A percentile compares a stretch with the other conserved stretches of the same genome.
These are phyloP conservation scores for Collybiopsis luxurians DNA, from an alignment of 768 basidiomycete genomes.

Conservation along the genomic window DNA sequence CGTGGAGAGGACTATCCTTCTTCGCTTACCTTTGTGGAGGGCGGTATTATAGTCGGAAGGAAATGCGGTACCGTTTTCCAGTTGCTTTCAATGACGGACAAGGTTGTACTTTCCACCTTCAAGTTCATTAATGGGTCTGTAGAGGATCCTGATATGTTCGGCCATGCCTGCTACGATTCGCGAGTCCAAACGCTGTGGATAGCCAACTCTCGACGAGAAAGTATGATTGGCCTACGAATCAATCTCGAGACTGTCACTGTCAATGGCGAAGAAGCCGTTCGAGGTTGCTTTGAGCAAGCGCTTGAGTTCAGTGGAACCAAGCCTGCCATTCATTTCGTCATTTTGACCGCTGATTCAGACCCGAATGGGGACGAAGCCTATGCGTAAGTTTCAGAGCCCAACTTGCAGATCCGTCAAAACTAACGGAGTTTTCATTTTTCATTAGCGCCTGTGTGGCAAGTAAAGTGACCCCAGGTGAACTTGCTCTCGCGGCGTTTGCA, in stretches of 20 bases:
- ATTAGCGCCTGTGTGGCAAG: slow-evolving; percentile 68
- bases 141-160: slow-evolving; percentile 85
- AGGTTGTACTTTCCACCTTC: slow-evolving; percentile 71
- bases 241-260: slow-evolving; percentile 58
- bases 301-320: slow-evolving; percentile 83
- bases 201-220: slow-evolving; percentile 81
- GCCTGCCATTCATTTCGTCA: slow-evolving; percentile 86
- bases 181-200: slow-evolving; percentile 87
- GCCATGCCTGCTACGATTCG: slow-evolving; percentile 82
- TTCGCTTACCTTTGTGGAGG: slow-evolving; percentile 81
- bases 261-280: slow-evolving; percentile 58
- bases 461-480: slow-evolving; percentile 70
- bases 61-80: slow-evolving; percentile 86
- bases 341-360: slow-evolving; percentile 81
- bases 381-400: slow-evolving; percentile 28
- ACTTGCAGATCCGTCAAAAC: too few species aligned
- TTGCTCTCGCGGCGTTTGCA: slow-evolving; percentile 82
- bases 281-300: slow-evolving; percentile 75
- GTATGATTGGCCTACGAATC: slow-evolving; percentile 78
- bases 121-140: slow-evolving; percentile 68
- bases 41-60: slow-evolving; percentile 81
- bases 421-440: too few species aligned
- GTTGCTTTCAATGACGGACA: slow-evolving; percentile 71
- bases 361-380: slow-evolving; percentile 80
- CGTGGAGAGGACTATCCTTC: slow-evolving; percentile 80